phyloP scores from a whole-genome alignment of 192 early-diverging fungal genomes.

The Coemansia sp. region DNA sequence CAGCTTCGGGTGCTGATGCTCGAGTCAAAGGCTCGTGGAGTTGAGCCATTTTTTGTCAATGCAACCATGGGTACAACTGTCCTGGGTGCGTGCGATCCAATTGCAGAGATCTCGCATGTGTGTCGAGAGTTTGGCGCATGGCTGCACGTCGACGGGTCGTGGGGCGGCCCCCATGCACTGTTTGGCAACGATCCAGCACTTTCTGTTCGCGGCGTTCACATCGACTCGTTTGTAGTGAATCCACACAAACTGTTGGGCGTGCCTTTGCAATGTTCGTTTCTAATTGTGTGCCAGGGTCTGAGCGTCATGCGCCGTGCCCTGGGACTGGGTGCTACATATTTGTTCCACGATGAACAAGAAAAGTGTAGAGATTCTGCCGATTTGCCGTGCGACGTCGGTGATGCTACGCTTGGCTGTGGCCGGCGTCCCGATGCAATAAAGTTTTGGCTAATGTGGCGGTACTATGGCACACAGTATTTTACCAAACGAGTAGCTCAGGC shows the following conservation, averaged over 20 bases:
- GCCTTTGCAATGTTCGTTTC: constrained; percentile 74
- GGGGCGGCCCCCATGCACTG: constrained; percentile 71
- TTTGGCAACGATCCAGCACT: constrained; percentile 50
- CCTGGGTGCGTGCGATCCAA: constrained; percentile 76
- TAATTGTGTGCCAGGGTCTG: constrained; percentile 59
- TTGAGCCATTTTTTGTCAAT: constrained; percentile 77
- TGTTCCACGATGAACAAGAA: constrained; percentile 20
- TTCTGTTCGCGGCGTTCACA: constrained; percentile 10
- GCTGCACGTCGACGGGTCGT: constrained; percentile 79
- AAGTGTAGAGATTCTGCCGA: background rate
- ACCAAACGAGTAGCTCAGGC: constrained; percentile 59
- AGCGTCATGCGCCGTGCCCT: constrained; percentile 62
- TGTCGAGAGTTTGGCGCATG: constrained; percentile 65
- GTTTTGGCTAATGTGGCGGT: constrained; percentile 76
- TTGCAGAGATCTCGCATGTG: constrained; percentile 58
- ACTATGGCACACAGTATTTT: constrained; percentile 67
- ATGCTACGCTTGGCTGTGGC: constrained; percentile 78
- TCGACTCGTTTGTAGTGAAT: constrained; percentile 71
- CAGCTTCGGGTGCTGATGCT: constrained; percentile 58
- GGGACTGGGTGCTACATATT: constrained; percentile 64
- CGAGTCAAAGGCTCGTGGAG: constrained; percentile 40
- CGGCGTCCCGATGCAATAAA: constrained; percentile 77
- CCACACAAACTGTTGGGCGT: constrained; percentile 84
- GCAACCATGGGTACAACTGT: constrained; percentile 84
- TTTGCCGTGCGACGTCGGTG: constrained; percentile 73